These are phyloP conservation scores for Panus rudis DNA, from an alignment of 768 basidiomycete genomes.

Conservation along the genomic window DNA sequence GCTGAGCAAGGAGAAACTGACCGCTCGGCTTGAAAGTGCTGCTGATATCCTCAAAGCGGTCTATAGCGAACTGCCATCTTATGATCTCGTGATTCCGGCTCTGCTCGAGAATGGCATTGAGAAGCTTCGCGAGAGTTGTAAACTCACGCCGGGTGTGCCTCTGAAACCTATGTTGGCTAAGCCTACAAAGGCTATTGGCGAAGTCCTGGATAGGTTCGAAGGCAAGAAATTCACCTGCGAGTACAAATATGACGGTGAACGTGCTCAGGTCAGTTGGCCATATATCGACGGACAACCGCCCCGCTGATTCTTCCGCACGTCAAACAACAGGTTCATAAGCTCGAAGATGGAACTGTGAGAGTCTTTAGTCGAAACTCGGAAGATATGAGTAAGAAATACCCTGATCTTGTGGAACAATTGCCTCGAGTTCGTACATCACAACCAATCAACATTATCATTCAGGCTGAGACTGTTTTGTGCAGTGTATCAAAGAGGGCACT, in stretches of 20 bases:
- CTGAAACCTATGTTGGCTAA: conserved; percentile 99
- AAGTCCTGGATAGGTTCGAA: conserved; percentile 96
- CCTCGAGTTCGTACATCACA: conserved; percentile 50
- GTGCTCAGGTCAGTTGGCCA: conserved; percentile 74
- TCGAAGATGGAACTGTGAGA: conserved; percentile 75
- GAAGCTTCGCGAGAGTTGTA: conserved; percentile 66
- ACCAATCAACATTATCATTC: neutral
- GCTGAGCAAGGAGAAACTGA: conserved; percentile 67
- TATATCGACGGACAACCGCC: neutral
- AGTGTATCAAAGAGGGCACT: conserved; percentile 83
- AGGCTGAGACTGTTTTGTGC: conserved; percentile 2
- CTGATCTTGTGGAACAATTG: conserved; percentile 92
- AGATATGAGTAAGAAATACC: conserved; percentile 99
- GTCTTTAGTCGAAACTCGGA: conserved; percentile 98
- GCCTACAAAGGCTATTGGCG: conserved; percentile 96
- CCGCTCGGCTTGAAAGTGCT: conserved; percentile 67
- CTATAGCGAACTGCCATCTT: conserved; percentile 91
- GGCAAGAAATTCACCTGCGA: conserved; percentile 95
- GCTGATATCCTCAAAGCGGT: conserved; percentile 78
- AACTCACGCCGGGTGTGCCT: conserved; percentile 91
- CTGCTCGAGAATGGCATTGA: conserved; percentile 74
- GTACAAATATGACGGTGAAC: conserved; percentile 99
- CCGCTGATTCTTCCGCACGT: neutral
- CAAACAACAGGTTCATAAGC: conserved; percentile 63
- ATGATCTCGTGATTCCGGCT: conserved; percentile 89